These are phyloP conservation scores for Sporisorium graminicola DNA, from an alignment of 1,284 basidiomycete genomes.

Conservation along the genomic window DNA sequence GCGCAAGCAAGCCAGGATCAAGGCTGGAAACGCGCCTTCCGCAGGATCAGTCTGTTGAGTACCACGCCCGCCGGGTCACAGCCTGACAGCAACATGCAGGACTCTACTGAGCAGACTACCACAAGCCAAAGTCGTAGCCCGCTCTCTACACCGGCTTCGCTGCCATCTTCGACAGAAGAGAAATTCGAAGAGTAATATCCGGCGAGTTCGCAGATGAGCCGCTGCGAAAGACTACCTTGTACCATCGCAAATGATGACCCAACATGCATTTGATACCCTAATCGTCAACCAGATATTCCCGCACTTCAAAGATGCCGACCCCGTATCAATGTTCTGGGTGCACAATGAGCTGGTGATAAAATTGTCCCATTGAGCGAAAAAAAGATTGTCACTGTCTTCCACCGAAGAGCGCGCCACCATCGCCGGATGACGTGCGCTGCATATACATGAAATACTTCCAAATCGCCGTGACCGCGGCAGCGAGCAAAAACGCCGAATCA, in stretches of 20 bases:
- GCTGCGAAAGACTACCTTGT: background rate
- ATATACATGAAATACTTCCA: slow-evolving; percentile 44
- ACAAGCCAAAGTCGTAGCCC: slow-evolving; percentile 12
- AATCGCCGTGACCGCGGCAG: slow-evolving; percentile 58
- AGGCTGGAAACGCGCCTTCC: slow-evolving; percentile 42
- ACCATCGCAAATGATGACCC: background rate
- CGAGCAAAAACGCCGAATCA: slow-evolving; percentile 70
- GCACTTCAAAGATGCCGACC: background rate
- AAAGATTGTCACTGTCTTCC: background rate
- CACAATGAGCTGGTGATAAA: too few species aligned
- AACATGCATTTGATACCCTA: slow-evolving; percentile 21
- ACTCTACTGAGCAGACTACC: background rate
- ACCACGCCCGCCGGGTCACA: slow-evolving; percentile 9
- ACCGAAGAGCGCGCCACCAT: slow-evolving; percentile 39
- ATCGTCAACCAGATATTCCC: background rate
- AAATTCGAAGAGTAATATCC: background rate
- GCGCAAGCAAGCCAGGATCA: slow-evolving; percentile 29
- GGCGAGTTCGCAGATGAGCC: background rate
- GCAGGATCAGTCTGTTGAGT: slow-evolving; percentile 40
- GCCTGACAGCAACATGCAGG: background rate
- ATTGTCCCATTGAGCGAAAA: background rate
- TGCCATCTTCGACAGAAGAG: background rate
- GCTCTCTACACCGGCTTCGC: background rate
- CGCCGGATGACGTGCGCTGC: slow-evolving; percentile 35
- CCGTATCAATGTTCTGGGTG: background rate